Evolutionary conservation across 164 flowering plant genomes (phyloP).

Genomic region (Protea cynaroides): DNA sequence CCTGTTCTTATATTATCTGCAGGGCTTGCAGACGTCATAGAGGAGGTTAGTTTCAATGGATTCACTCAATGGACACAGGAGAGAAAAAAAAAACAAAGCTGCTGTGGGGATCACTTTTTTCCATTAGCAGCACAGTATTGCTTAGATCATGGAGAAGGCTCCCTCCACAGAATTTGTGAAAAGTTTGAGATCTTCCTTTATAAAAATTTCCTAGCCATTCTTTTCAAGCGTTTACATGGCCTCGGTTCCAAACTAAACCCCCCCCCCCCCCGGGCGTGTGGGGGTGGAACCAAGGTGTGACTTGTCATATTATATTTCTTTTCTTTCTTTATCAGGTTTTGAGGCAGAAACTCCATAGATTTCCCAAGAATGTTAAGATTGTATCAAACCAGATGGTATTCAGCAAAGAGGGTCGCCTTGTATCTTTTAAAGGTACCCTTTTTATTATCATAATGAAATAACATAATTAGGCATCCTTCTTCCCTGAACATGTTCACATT

Average conservation of each 20-base stretch:
- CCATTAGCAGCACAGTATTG: too few species aligned
- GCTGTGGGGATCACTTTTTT: neutral
- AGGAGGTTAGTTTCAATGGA: constrained; percentile 59
- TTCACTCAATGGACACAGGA: neutral
- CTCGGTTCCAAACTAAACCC: too few species aligned
- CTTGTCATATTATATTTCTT: neutral
- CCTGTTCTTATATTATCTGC: constrained; percentile 96
- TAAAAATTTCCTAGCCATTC: too few species aligned
- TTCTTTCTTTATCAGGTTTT: constrained; percentile 46
- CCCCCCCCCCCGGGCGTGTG: neutral
- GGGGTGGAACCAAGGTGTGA: neutral
- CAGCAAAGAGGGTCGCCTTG: constrained; percentile 52
- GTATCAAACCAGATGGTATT: constrained; percentile 87
- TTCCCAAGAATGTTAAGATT: constrained; percentile 73
- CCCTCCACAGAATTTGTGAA: neutral
- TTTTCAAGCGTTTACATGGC: too few species aligned
- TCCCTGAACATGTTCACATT: neutral
- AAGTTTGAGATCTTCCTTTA: too few species aligned
- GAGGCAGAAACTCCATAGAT: constrained; percentile 76
- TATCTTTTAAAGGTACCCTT: constrained; percentile 73
- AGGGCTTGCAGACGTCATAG: constrained; percentile 95
- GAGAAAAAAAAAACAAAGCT: too few species aligned
- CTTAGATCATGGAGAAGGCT: neutral
- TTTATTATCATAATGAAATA: neutral
- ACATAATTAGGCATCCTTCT: neutral